Evolutionary conservation across 1,284 basidiomycete species (phyloP), one percentile per base, ranked within the genome.

Genomic region (Polyporus tsugae): DNA sequence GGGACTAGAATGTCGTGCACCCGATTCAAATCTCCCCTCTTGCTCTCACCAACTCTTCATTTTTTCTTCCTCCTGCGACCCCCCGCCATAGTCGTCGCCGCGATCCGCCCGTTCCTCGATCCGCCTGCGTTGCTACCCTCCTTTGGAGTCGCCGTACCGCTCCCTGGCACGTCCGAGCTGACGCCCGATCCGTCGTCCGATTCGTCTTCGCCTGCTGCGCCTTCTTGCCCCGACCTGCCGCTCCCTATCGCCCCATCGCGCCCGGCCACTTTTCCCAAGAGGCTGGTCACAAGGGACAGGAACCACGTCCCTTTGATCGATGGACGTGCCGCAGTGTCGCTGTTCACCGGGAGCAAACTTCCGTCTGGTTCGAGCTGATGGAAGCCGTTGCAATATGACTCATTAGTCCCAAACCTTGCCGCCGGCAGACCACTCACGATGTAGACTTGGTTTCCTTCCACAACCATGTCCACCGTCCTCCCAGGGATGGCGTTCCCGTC

Each of bases 381-480:
- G 41, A 33, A 38, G 49, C 35, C 55, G 65, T 72, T 70, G 67
- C 29, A 65, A 63, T 68, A 72, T 70, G 41, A 62, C 38, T 13
- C 58, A 63, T 38, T 63, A n/a, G 36, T 15, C 49, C 11, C 53
- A 60, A 57, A 62, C 38, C 39, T 25, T 63, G 49, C 55, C 25
- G 35, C 22, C 25, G 52, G 57, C 52, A 4, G 63, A 44, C 44
- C 35, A 87, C 91, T 79, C 75, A 94, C 92, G 68, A 94, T 85
- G 79, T 87, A 94, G 44, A 94, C 91, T 60, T 88, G 78, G 38
- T 85, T 81, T 52, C 87, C 87, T 71, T 94, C 91, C 4, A 95
- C 93, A n/a, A 94, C 84, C 87, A 94, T 88, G 67, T 94, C 93
- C 65, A 94, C 82, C 79, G 81, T 84, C 77, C 83, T 86, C 0